Evolutionary conservation across 106 monocot genomes (phyloP), one percentile per base, ranked within the genome.

Genomic region (Allium cepa): DNA sequence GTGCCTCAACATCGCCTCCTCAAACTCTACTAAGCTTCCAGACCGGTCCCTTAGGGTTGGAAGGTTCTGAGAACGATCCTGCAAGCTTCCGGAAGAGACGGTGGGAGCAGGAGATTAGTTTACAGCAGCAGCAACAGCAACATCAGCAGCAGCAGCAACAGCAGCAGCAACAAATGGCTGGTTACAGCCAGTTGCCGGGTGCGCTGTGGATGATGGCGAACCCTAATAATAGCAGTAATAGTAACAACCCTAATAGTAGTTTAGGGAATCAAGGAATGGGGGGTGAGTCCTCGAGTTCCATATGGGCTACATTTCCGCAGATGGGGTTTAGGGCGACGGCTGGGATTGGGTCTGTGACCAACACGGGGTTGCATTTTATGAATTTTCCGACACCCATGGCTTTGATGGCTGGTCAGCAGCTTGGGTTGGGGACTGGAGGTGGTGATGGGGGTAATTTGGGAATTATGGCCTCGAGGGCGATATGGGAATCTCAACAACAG

Each of bases 341-440:
- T 50, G 81, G 75, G 7, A 52, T 50, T 50, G 81, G 75, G 7
- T 67, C 79, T 15, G 60, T 82, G 48, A 51, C 82, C 1, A 69
- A 77, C 17, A 68, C 67, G 8, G 82, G 80, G 2, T 53, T 87
- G 26, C 87, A 88, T 48, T 83, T 86, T 62, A 83, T 92, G 92
- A 92, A 92, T 71, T 88, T 92, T 62, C 88, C 82, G 0, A 56
- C 92, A 9, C 88, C 85, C 1, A 85, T 85, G 92, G 81, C 87
- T 8, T 66, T 88, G 51, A 60, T 92, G 49, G 85, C 82, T 1
- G 61, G 78, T 18, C 81, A 81, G 64, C 87, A 85, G 61, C 77
- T 87, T n/a, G 91, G 78, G 57, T 51, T 81, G 26, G 69, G 80
- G 47, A 75, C 70, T 5, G 50, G 75, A 7, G 59, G 66, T 0